Evolutionary conservation across 805 yeast genomes (phyloP).

Genomic region (Monosporozyma unispora): DNA sequence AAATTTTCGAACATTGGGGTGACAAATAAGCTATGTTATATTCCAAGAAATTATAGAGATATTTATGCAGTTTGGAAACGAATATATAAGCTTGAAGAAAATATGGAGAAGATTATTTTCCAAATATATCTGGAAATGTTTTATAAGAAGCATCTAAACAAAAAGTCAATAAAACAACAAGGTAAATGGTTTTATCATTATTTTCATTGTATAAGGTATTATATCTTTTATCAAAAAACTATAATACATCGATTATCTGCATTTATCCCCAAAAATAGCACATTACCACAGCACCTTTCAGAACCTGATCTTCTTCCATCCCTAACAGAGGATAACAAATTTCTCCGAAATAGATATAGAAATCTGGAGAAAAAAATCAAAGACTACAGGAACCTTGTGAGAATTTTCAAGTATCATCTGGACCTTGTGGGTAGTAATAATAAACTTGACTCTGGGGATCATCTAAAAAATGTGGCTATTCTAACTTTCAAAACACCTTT

Average conservation of each 20-base stretch:
- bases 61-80: conserved; percentile 28
- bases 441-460: background rate
- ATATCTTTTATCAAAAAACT: background rate
- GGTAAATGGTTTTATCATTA: background rate
- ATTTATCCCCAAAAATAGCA: background rate
- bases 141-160: no score
- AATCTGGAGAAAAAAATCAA: background rate
- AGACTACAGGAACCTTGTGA: background rate
- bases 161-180: conserved; percentile 3
- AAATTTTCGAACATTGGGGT: conserved; percentile 35
- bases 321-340: background rate
- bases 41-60: conserved; percentile 35
- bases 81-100: conserved; percentile 23
- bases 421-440: background rate
- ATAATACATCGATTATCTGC: background rate
- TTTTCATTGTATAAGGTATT: background rate
- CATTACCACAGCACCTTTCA: background rate
- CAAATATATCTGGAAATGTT: conserved; percentile 24
- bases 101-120: conserved; percentile 36
- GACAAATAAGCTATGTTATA: conserved; percentile 51
- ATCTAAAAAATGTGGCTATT: background rate
- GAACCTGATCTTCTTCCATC: background rate
- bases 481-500: background rate
- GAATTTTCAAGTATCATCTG: background rate
- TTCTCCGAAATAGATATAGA: background rate